Evolutionary conservation across 176 grass and related monocot genomes (phyloP).

Genomic region (Musa troglodytarum): DNA sequence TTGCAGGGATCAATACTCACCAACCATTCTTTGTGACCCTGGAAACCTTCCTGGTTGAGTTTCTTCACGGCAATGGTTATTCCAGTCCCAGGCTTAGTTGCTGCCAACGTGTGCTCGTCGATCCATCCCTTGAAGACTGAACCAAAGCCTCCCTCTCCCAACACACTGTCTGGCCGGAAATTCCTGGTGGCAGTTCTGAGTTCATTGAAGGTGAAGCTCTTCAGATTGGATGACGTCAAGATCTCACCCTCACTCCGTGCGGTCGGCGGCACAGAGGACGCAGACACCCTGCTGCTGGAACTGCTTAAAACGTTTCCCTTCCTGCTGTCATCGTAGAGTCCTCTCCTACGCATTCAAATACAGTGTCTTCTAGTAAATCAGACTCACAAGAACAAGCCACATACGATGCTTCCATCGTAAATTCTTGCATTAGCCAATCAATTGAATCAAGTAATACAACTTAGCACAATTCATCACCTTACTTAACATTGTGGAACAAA

Average conservation of each 20-base stretch:
- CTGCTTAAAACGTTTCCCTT: constrained; percentile 22
- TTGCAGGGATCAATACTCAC: constrained; percentile 20
- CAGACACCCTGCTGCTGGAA: constrained; percentile 52
- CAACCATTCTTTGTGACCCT: constrained; percentile 86
- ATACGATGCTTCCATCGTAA: not conserved
- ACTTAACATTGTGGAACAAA: not conserved
- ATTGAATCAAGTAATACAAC: too few species aligned
- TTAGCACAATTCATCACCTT: not conserved
- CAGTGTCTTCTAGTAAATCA: constrained; percentile 3
- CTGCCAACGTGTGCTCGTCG: constrained; percentile 46
- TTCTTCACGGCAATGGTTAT: constrained; percentile 87
- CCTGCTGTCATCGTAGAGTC: constrained; percentile 15
- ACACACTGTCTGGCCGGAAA: constrained; percentile 66
- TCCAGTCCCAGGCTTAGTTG: constrained; percentile 54
- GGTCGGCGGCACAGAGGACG: constrained; percentile 26
- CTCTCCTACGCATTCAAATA: constrained; percentile 17
- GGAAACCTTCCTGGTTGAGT: constrained; percentile 74
- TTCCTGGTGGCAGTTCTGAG: constrained; percentile 48
- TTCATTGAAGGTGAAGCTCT: constrained; percentile 64
- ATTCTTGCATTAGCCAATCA: too few species aligned
- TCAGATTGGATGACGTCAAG: constrained; percentile 44
- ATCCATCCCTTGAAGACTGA: constrained; percentile 87
- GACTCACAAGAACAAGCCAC: constrained; percentile 4
- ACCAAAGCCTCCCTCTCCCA: constrained; percentile 81
- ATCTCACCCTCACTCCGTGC: constrained; percentile 64